A percentile compares a stretch with the other conserved stretches of the same genome.
These are phyloP conservation scores for Mrakiaceae sp. DNA, from an alignment of 1,284 basidiomycete genomes.

Conservation along the genomic window DNA sequence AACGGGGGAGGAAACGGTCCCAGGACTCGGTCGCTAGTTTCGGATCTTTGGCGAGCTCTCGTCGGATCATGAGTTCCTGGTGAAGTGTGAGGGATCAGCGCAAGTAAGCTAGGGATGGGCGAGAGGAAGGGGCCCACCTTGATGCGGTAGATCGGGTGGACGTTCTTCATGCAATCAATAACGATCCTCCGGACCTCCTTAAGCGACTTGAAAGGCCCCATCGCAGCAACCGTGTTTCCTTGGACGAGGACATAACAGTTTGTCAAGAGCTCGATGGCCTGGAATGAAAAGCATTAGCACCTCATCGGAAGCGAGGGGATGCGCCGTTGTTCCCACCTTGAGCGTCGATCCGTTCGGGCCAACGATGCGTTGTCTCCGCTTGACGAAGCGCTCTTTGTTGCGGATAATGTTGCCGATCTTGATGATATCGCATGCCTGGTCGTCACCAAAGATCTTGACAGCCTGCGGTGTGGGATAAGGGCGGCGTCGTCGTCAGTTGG, in stretches of 20 bases:
- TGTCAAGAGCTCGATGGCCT: slow-evolving; percentile 96
- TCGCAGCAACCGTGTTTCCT: slow-evolving; percentile 93
- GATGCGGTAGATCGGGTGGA: slow-evolving; percentile 98
- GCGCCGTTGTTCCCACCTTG: slow-evolving; percentile 49
- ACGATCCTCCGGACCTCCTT: slow-evolving; percentile 94
- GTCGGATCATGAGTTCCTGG: slow-evolving; percentile 95
- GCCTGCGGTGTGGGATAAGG: slow-evolving; percentile 47
- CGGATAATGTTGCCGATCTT: slow-evolving; percentile 90
- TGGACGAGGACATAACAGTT: slow-evolving; percentile 97
- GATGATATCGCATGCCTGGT: slow-evolving; percentile 89
- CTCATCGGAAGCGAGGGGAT: too few species aligned
- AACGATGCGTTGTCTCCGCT: slow-evolving; percentile 89
- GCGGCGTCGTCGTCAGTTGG: too few species aligned
- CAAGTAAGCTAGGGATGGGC: not conserved
- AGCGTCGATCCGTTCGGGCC: slow-evolving; percentile 93
- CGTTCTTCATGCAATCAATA: slow-evolving; percentile 98
- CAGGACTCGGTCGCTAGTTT: slow-evolving; percentile 88
- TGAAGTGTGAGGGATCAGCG: slow-evolving; percentile 1
- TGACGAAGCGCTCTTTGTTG: slow-evolving; percentile 96
- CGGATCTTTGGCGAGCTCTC: slow-evolving; percentile 95
- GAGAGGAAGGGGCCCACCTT: slow-evolving; percentile 47
- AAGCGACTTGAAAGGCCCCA: slow-evolving; percentile 89
- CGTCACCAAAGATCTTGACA: slow-evolving; percentile 81
- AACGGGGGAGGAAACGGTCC: slow-evolving; percentile 87
- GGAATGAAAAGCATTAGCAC: not conserved